Percentiles rank a stretch among this genome's conserved stretches.
These are phyloP conservation scores for Casuarina equisetifolia DNA, from an alignment of 306 rosid genomes.

Conservation along the genomic window DNA sequence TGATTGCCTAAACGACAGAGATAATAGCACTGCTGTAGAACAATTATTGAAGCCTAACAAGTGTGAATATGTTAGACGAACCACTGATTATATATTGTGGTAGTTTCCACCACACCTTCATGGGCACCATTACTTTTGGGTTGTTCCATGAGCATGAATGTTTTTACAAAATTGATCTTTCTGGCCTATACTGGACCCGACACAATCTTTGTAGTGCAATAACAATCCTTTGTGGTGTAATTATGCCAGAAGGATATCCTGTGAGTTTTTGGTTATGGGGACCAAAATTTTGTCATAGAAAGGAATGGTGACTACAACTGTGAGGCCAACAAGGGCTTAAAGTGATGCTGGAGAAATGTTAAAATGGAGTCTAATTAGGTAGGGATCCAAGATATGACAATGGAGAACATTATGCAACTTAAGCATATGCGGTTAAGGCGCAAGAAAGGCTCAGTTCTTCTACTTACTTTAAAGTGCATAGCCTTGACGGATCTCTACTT, in stretches of 20 bases:
- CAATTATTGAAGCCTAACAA: constrained; percentile 37
- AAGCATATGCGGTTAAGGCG: constrained; percentile 43
- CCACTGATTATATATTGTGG: constrained; percentile 42
- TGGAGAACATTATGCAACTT: constrained; percentile 29
- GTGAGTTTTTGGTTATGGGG: constrained; percentile 23
- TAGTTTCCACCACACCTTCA: constrained; percentile 45
- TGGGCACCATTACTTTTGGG: constrained; percentile 32
- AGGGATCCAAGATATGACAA: constrained; percentile 30
- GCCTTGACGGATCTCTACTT: constrained; percentile 37
- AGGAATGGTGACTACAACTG: constrained; percentile 25
- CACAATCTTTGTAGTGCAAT: constrained; percentile 33
- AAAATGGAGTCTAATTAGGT: constrained; percentile 41
- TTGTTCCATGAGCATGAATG: constrained; percentile 19
- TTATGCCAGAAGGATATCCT: constrained; percentile 32
- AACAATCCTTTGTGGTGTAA: constrained; percentile 42
- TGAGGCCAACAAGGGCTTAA: constrained; percentile 29
- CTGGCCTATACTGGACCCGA: constrained; percentile 34
- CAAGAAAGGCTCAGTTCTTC: constrained; percentile 42
- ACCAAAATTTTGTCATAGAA: constrained; percentile 38
- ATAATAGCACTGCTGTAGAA: constrained; percentile 36
- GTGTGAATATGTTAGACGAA: constrained; percentile 18
- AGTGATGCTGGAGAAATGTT: constrained; percentile 40
- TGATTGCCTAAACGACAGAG: neutral
- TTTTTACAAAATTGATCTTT: constrained; percentile 19
- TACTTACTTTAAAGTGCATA: constrained; percentile 39